phyloP scores from a whole-genome alignment of 129 eudicot genomes.

The Flaveria sonorensis region DNA sequence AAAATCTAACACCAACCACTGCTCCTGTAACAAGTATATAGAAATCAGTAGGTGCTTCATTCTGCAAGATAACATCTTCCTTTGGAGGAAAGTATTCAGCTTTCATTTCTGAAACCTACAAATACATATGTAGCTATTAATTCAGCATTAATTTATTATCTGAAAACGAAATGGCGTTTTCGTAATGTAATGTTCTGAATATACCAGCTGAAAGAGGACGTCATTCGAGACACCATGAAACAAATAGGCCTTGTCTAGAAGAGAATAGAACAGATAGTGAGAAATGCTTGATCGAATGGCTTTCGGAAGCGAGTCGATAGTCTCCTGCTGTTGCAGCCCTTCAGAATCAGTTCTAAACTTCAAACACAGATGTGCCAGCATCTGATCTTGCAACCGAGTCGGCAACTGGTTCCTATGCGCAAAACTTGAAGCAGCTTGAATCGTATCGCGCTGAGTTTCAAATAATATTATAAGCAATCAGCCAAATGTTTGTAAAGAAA shows the following conservation, averaged over 20 bases:
- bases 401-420: slow-evolving; percentile 67
- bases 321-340: slow-evolving; percentile 76
- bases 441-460: slow-evolving; percentile 54
- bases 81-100: slow-evolving; percentile 82
- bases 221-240: slow-evolving; percentile 65
- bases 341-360: slow-evolving; percentile 65
- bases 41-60: slow-evolving; percentile 84
- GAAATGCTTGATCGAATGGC: slow-evolving; percentile 70
- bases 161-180: background rate
- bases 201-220: slow-evolving; percentile 70
- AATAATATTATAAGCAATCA: background rate
- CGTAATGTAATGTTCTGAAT: background rate
- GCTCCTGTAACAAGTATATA: slow-evolving; percentile 79
- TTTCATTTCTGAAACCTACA: slow-evolving; percentile 81
- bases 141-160: background rate
- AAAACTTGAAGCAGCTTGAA: slow-evolving; percentile 73
- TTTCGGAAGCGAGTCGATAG: slow-evolving; percentile 66
- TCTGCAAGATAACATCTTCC: slow-evolving; percentile 81
- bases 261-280: slow-evolving; percentile 51
- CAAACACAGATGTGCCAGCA: slow-evolving; percentile 63
- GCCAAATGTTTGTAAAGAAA: background rate
- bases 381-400: slow-evolving; percentile 59
- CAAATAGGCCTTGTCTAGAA: slow-evolving; percentile 66
- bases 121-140: background rate
- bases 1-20: slow-evolving; percentile 48